Evolutionary conservation across 2,329 filamentous ascomycete species (phyloP).

Genomic region (Trichoderma sp.): DNA sequence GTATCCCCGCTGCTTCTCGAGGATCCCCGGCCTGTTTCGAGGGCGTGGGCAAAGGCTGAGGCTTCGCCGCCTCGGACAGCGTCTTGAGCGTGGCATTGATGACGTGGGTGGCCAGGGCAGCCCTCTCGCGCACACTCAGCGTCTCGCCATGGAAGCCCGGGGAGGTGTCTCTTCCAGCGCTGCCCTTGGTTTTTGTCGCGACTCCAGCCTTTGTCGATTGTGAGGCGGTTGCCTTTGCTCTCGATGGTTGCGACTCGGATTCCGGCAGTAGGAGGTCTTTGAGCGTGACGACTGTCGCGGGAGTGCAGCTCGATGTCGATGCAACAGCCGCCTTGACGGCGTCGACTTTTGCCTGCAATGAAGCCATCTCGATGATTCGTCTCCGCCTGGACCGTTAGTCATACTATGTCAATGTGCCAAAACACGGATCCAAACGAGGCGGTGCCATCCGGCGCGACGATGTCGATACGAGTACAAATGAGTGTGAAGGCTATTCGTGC

Average conservation of each 20-base stretch:
- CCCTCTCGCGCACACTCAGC: conserved; percentile 55
- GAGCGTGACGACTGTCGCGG: conserved; percentile 50
- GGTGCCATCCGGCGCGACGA: conserved; percentile 34
- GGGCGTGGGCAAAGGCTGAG: conserved; percentile 39
- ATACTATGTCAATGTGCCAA: conserved; percentile 38
- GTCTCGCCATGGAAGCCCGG: conserved; percentile 33
- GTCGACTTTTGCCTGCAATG: conserved; percentile 48
- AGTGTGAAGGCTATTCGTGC: conserved; percentile 26
- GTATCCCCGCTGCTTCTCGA: conserved; percentile 43
- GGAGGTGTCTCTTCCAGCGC: conserved; percentile 28
- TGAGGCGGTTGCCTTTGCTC: conserved; percentile 35
- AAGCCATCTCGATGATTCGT: conserved; percentile 46
- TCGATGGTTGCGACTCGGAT: conserved; percentile 35
- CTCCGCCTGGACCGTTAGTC: conserved; percentile 35
- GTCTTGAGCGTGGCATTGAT: conserved; percentile 71
- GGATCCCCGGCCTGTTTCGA: conserved; percentile 41
- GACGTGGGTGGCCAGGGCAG: conserved; percentile 69
- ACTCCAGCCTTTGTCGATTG: conserved; percentile 37
- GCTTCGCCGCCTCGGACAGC: conserved; percentile 67
- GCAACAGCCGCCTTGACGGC: conserved; percentile 58
- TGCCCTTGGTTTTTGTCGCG: conserved; percentile 35
- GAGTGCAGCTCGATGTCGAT: conserved; percentile 57
- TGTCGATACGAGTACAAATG: conserved; percentile 31
- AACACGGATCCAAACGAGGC: conserved; percentile 33
- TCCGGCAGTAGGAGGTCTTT: conserved; percentile 51